Percentiles rank a stretch among this genome's conserved stretches.
Conservation (phyloP, 495 filamentous ascomycete genomes). For the Lentithecium fluviatile region DNA sequence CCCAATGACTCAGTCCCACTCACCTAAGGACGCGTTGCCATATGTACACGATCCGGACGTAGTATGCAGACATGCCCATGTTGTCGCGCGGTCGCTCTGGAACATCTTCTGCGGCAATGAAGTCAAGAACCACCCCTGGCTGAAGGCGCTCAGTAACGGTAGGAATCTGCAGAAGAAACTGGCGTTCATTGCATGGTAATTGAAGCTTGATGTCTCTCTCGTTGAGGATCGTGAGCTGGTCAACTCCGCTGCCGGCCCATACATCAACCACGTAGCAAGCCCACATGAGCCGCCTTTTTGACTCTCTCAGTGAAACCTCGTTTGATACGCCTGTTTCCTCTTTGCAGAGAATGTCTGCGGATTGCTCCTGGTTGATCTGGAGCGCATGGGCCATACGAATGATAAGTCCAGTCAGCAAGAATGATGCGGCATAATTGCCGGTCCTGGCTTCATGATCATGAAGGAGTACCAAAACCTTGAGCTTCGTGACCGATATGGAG, state of each 20-base stretch:
- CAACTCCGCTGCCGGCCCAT: constrained; percentile 5
- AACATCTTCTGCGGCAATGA: not conserved
- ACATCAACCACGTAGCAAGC: constrained; percentile 9
- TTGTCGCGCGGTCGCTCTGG: not conserved
- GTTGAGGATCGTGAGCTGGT: constrained; percentile 3
- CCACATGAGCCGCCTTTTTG: constrained; percentile 1
- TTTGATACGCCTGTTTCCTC: not conserved
- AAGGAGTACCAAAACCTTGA: constrained; percentile 1
- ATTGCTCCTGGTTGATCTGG: constrained; percentile 6
- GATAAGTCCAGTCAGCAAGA: constrained; percentile 4
- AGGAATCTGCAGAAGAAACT: constrained; percentile 7
- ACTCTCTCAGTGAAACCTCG: not conserved
- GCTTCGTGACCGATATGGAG: not conserved
- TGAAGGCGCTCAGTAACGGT: not conserved
- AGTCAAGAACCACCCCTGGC: not conserved
- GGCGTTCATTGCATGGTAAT: constrained; percentile 5
- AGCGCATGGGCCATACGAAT: constrained; percentile 6
- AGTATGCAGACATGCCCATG: constrained; percentile 5
- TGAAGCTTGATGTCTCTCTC: constrained; percentile 9
- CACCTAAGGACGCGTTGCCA: constrained; percentile 6
- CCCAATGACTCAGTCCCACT: not conserved
- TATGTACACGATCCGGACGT: constrained; percentile 2
- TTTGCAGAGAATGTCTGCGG: not conserved
- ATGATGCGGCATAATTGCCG: constrained; percentile 1
- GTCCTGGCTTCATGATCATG: constrained; percentile 4